Conservation (phyloP, 768 basidiomycete genomes). For the Rhodotorula paludigena region DNA sequence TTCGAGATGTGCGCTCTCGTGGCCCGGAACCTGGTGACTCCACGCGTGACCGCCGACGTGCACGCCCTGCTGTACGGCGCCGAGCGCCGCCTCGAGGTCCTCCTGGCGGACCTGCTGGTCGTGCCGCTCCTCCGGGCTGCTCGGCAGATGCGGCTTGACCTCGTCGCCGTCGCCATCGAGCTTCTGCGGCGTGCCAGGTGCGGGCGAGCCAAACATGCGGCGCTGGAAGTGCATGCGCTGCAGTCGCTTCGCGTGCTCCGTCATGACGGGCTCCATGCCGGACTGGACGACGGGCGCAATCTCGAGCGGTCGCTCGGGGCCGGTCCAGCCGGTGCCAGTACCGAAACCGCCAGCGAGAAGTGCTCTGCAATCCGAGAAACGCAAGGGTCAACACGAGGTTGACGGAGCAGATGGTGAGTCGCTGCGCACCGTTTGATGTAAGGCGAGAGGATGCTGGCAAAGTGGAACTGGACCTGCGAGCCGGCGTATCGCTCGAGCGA, state of each 20-base stretch:
- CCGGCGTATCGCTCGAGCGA: conserved; percentile 80
- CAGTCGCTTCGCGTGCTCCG: conserved; percentile 16
- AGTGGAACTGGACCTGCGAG: conserved; percentile 72
- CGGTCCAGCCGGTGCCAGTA: conserved; percentile 52
- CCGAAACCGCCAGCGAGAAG: conserved; percentile 88
- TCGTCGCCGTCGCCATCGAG: conserved; percentile 1
- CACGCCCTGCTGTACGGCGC: background rate
- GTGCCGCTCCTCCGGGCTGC: background rate
- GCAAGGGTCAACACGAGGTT: background rate
- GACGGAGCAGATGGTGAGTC: background rate
- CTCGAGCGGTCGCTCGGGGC: conserved; percentile 55
- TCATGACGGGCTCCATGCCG: conserved; percentile 17
- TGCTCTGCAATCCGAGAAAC: conserved; percentile 51
- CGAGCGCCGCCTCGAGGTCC: conserved; percentile 23
- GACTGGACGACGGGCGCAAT: conserved; percentile 69
- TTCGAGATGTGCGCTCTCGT: conserved; percentile 9
- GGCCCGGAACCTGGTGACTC: conserved; percentile 20
- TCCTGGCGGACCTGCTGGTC: background rate
- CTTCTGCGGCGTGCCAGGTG: conserved; percentile 9
- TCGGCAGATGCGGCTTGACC: no score
- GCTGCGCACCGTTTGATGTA: conserved; percentile 64
- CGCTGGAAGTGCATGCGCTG: conserved; percentile 17
- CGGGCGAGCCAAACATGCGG: conserved; percentile 20
- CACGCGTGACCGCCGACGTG: conserved; percentile 21
- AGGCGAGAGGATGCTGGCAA: conserved; percentile 81